A percentile compares a stretch with the other conserved stretches of the same genome.
These are phyloP conservation scores for Anisodus acutangulus DNA, from an alignment of 257 asterid species.

Conservation along the genomic window DNA sequence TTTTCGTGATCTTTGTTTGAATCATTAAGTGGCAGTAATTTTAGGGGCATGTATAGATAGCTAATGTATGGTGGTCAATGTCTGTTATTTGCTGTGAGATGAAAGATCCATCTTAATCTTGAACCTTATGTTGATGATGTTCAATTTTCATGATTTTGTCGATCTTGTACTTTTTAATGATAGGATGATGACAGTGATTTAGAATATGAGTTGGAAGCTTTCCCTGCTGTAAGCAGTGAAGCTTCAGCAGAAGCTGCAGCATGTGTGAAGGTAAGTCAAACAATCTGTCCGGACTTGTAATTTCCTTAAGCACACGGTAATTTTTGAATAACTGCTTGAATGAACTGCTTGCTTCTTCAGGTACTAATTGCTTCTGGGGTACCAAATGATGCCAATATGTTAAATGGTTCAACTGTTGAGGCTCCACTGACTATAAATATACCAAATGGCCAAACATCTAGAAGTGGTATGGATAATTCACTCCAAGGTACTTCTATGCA, in stretches of 20 bases:
- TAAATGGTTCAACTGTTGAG: conserved; percentile 68
- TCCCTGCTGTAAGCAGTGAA: conserved; percentile 68
- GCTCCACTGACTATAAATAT: conserved; percentile 80
- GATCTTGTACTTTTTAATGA: conserved; percentile 32
- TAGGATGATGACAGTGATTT: conserved; percentile 91
- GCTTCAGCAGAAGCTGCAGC: conserved; percentile 80
- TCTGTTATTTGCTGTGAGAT: not conserved
- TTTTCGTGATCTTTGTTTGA: not conserved
- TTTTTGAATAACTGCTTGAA: not conserved
- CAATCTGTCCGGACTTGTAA: not conserved
- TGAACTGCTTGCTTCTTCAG: conserved; percentile 39
- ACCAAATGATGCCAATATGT: conserved; percentile 50
- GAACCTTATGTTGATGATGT: not conserved
- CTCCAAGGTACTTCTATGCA: conserved; percentile 39
- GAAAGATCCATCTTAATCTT: not conserved
- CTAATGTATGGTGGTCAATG: not conserved
- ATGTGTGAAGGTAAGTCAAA: conserved; percentile 59
- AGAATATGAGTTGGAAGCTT: conserved; percentile 71
- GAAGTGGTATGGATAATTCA: conserved; percentile 53
- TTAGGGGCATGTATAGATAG: not conserved
- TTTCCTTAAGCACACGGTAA: not conserved
- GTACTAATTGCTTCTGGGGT: conserved; percentile 69
- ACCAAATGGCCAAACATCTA: conserved; percentile 59
- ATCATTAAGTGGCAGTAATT: not conserved
- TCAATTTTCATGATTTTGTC: not conserved